Evolutionary conservation across 2,329 filamentous ascomycete species (phyloP).

Genomic region (Claviceps spartinae): DNA sequence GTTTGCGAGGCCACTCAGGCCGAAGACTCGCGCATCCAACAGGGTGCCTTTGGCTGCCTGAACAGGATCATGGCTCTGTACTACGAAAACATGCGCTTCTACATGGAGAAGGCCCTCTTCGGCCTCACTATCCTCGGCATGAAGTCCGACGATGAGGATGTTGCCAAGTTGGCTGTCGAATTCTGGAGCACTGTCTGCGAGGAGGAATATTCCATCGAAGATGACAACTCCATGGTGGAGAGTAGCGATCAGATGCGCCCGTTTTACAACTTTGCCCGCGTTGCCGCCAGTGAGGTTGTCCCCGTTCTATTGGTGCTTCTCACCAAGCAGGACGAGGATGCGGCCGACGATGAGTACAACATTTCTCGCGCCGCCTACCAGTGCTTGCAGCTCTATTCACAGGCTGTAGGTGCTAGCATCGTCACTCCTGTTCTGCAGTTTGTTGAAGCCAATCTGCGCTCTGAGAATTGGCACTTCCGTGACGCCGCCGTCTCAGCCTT

Average conservation of each 20-base stretch:
- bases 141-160: conserved; percentile 96
- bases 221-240: conserved; percentile 72
- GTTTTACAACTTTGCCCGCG: conserved; percentile 90
- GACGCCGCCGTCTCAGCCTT: conserved; percentile 96
- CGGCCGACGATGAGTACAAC: conserved; percentile 94
- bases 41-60: conserved; percentile 89
- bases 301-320: conserved; percentile 80
- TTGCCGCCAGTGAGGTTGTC: conserved; percentile 87
- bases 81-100: conserved; percentile 99
- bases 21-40: conserved; percentile 78
- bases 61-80: conserved; percentile 98
- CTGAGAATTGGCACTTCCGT: conserved; percentile 86
- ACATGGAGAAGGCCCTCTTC: conserved; percentile 99
- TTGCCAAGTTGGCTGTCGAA: conserved; percentile 93
- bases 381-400: conserved; percentile 87
- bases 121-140: conserved; percentile 95
- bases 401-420: conserved; percentile 74
- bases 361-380: conserved; percentile 90
- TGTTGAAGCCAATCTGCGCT: conserved; percentile 79
- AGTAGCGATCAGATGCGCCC: conserved; percentile 73
- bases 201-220: conserved; percentile 94
- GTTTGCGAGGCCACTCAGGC: conserved; percentile 98
- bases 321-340: conserved; percentile 96
- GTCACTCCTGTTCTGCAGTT: conserved; percentile 80
- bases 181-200: conserved; percentile 99